Percentiles rank a stretch among this genome's conserved stretches.
Conservation (phyloP, 129 eudicot genomes). For the Deinandra increscens region DNA sequence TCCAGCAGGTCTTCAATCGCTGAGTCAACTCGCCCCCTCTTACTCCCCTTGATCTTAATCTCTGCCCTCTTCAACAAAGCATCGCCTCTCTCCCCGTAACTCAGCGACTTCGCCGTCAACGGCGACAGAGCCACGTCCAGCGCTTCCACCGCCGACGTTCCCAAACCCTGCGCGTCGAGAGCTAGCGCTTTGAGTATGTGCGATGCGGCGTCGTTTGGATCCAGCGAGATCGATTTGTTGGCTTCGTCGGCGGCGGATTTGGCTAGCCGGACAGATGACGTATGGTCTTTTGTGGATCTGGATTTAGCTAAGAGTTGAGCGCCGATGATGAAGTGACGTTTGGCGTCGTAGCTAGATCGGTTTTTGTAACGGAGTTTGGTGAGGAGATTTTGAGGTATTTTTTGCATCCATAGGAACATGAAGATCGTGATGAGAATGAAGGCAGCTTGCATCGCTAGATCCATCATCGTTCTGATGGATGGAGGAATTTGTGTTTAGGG, state of each 20-base stretch:
- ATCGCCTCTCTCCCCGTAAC: conserved; percentile 48
- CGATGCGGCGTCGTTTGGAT: conserved; percentile 58
- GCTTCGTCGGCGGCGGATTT: conserved; percentile 61
- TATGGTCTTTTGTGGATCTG: conserved; percentile 37
- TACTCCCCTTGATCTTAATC: conserved; percentile 42
- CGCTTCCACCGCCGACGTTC: conserved; percentile 55
- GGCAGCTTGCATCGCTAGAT: conserved; percentile 51
- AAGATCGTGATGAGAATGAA: conserved; percentile 32
- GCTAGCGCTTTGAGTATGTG: conserved; percentile 67
- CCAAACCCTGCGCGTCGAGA: conserved; percentile 60
- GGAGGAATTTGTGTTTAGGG: conserved; percentile 14
- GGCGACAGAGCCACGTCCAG: conserved; percentile 59
- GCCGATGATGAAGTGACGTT: conserved; percentile 82
- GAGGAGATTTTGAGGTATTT: conserved; percentile 58
- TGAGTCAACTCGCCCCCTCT: conserved; percentile 42
- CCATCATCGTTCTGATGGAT: conserved; percentile 37
- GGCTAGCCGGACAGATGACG: conserved; percentile 45
- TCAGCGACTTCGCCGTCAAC: conserved; percentile 43
- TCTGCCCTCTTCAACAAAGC: conserved; percentile 68
- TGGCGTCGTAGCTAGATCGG: conserved; percentile 47
- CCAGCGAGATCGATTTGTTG: conserved; percentile 39
- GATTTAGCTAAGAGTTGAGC: conserved; percentile 69
- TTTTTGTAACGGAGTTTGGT: conserved; percentile 44
- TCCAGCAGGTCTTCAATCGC: conserved; percentile 54
- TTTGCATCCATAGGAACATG: conserved; percentile 56